Conservation (phyloP, 2,329 filamentous ascomycete genomes). For the Cladosporium sp. region DNA sequence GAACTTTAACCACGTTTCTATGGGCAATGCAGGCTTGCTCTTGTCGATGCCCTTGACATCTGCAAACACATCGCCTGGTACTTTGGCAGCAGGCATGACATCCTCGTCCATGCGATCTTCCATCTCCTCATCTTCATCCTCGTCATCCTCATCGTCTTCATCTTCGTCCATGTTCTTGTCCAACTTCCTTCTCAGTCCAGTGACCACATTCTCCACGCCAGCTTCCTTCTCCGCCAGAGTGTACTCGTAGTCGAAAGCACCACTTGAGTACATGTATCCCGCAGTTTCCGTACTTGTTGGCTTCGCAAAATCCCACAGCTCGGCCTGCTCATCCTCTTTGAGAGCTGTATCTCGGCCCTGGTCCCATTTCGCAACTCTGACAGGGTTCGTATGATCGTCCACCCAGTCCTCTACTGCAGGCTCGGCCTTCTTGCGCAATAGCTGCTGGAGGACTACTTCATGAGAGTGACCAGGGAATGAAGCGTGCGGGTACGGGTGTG, state of each 20-base stretch:
- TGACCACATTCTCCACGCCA: constrained; percentile 67
- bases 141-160: constrained; percentile 41
- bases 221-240: constrained; percentile 65
- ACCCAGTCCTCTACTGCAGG: constrained; percentile 72
- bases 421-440: constrained; percentile 80
- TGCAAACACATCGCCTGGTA: not conserved
- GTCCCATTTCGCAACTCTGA: constrained; percentile 41
- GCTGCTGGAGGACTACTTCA: constrained; percentile 57
- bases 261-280: constrained; percentile 19
- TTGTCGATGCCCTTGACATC: constrained; percentile 2
- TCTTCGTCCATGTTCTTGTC: constrained; percentile 32
- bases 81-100: constrained; percentile 5
- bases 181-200: constrained; percentile 58
- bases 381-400: constrained; percentile 38
- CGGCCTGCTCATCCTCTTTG: constrained; percentile 49
- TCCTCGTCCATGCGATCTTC: constrained; percentile 12
- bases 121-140: constrained; percentile 23
- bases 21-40: not conserved
- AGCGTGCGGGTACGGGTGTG: constrained; percentile 72
- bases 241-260: constrained; percentile 61
- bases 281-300: constrained; percentile 43
- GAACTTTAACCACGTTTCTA: constrained; percentile 10
- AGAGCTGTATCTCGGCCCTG: constrained; percentile 39
- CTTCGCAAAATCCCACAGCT: constrained; percentile 58
- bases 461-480: constrained; percentile 64